Conservation (phyloP, 2,329 filamentous ascomycete species). For the Neurospora sp. region DNA sequence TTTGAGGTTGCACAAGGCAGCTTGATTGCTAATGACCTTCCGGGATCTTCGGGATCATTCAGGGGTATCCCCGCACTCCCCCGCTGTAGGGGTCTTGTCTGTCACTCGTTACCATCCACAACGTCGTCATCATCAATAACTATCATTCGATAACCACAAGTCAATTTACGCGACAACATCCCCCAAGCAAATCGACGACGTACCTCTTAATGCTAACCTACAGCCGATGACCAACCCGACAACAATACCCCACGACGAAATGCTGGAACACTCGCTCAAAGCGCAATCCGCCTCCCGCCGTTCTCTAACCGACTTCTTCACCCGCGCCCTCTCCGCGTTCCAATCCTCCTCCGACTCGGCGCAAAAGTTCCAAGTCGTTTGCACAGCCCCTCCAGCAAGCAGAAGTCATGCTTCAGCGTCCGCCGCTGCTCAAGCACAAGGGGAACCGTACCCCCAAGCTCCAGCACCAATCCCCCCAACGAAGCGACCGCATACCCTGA, state of each 20-base stretch:
- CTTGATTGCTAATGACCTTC: neutral
- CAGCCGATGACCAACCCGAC: neutral
- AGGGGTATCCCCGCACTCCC: too few species aligned
- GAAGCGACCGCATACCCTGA: constrained; percentile 27
- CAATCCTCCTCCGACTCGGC: constrained; percentile 27
- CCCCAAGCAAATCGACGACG: neutral
- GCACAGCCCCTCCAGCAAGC: constrained; percentile 25
- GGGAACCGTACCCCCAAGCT: constrained; percentile 4
- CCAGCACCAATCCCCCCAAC: constrained; percentile 7
- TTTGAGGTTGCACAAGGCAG: neutral
- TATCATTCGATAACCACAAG: too few species aligned
- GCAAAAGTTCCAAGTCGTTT: constrained; percentile 33
- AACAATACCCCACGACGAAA: neutral
- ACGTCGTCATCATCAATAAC: too few species aligned
- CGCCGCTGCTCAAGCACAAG: neutral
- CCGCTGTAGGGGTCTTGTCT: too few species aligned
- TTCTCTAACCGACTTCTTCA: constrained; percentile 31
- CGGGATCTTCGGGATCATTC: neutral
- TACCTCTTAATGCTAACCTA: neutral
- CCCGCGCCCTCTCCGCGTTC: constrained; percentile 34
- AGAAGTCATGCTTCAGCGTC: neutral
- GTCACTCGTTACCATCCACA: too few species aligned
- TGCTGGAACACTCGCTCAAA: constrained; percentile 5
- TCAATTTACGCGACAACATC: neutral
- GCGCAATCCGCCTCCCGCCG: constrained; percentile 8